Conservation (phyloP, 2,329 filamentous ascomycete species). For the Ophiostoma sp. region DNA sequence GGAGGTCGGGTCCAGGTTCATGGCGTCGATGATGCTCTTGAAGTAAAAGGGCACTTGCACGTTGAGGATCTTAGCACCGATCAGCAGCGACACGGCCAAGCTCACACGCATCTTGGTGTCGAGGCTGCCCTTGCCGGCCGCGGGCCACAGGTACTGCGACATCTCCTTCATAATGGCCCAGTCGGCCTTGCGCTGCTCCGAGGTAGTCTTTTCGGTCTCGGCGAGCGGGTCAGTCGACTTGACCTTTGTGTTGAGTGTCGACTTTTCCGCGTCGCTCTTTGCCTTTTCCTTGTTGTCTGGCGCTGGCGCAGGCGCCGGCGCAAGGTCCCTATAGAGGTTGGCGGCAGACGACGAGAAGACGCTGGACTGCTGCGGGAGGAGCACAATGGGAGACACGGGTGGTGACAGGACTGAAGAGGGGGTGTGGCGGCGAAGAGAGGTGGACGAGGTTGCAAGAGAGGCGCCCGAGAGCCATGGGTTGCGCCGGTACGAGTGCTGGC, state of each 20-base stretch:
- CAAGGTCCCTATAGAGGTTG: constrained; percentile 6
- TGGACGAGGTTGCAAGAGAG: constrained; percentile 15
- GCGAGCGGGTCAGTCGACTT: constrained; percentile 50
- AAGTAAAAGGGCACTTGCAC: constrained; percentile 99
- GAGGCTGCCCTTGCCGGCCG: constrained; percentile 71
- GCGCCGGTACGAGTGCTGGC: constrained; percentile 13
- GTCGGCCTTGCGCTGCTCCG: constrained; percentile 92
- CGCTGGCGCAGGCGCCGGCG: neutral
- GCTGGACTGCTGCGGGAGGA: neutral
- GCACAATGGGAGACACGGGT: neutral
- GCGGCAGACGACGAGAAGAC: neutral
- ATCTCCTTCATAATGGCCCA: constrained; percentile 99
- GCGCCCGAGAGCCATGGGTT: neutral
- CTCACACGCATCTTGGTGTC: constrained; percentile 80
- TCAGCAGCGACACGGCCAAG: constrained; percentile 72
- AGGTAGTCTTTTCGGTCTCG: constrained; percentile 60
- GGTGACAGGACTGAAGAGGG: neutral
- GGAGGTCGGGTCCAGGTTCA: constrained; percentile 90
- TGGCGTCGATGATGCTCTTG: constrained; percentile 93
- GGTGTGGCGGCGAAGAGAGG: neutral
- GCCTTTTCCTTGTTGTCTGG: neutral
- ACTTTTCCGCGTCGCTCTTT: constrained; percentile 6
- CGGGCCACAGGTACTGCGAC: constrained; percentile 93
- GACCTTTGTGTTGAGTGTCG: neutral
- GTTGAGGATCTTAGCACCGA: constrained; percentile 91